Percentiles rank a stretch among this genome's conserved stretches.
These are phyloP conservation scores for Aurantiochytrium sp. DNA, from an alignment of 108 stramenopile genomes.

Conservation along the genomic window DNA sequence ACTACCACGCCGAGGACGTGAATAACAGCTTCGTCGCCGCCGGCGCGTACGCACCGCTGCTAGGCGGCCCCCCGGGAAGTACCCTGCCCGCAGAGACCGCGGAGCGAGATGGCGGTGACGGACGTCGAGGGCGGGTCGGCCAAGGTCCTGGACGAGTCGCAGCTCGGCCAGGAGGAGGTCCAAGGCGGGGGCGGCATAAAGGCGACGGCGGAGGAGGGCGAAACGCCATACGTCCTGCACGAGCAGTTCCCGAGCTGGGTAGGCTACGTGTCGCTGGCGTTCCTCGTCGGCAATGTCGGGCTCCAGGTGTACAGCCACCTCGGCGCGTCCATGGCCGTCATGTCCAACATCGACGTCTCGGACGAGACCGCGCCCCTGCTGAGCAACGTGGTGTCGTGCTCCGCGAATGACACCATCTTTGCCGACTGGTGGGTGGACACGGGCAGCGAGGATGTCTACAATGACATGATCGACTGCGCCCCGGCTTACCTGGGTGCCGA, in stretches of 20 bases:
- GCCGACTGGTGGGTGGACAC: not conserved
- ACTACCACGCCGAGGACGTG: too few species aligned
- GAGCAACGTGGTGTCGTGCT: not conserved
- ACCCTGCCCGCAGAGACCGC: too few species aligned
- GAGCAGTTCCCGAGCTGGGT: not conserved
- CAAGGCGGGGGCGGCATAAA: too few species aligned
- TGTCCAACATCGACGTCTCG: not conserved
- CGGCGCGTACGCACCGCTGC: too few species aligned
- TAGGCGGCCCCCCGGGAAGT: too few species aligned
- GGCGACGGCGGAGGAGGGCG: too few species aligned
- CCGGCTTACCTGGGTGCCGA: not conserved
- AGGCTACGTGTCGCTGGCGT: not conserved
- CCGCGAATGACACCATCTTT: not conserved
- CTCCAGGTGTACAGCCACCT: not conserved
- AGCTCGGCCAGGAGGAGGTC: too few species aligned
- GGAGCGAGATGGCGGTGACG: too few species aligned
- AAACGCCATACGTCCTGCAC: not conserved
- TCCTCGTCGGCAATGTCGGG: not conserved
- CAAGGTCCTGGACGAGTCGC: too few species aligned
- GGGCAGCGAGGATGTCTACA: not conserved
- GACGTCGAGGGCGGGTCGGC: too few species aligned
- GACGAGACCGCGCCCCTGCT: not conserved
- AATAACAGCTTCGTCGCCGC: too few species aligned
- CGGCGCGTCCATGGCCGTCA: not conserved
- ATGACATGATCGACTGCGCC: not conserved